Evolutionary conservation across 805 yeast genomes (phyloP).

Genomic region (Candida silvicultrix): DNA sequence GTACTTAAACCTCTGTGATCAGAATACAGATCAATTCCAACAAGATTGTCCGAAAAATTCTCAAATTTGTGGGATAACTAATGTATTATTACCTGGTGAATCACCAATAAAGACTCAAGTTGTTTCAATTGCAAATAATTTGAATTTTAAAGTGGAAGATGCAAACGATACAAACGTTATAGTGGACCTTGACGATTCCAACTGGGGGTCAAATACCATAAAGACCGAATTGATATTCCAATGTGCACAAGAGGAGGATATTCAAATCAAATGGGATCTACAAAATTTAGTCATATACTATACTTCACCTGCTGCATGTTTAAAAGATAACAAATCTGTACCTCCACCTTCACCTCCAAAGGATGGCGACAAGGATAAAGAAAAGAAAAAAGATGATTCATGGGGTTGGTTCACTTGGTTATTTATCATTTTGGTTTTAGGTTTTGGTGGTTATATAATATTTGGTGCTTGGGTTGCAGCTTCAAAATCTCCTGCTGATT

Average conservation of each 20-base stretch:
- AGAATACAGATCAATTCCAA: conserved; percentile 26
- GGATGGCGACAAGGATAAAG: conserved; percentile 19
- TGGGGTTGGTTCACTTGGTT: conserved; percentile 85
- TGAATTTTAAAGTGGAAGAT: conserved; percentile 26
- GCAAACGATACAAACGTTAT: conserved; percentile 26
- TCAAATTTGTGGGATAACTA: conserved; percentile 72
- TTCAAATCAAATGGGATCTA: conserved; percentile 19
- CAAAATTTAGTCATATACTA: conserved; percentile 28
- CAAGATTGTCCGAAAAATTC: conserved; percentile 61
- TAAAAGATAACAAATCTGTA: conserved; percentile 23
- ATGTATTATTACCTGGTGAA: conserved; percentile 43
- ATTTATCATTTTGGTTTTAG: conserved; percentile 66
- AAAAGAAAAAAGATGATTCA: conserved; percentile 27
- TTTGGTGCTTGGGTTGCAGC: conserved; percentile 74
- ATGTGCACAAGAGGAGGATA: conserved; percentile 36
- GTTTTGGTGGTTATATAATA: conserved; percentile 63
- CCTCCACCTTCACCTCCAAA: conserved; percentile 21
- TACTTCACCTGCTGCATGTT: conserved; percentile 36
- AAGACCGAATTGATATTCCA: conserved; percentile 40
- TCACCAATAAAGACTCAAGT: conserved; percentile 51
- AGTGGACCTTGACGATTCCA: conserved; percentile 42
- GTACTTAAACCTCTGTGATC: conserved; percentile 67
- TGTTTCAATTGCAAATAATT: conserved; percentile 45
- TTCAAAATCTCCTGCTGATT: conserved; percentile 58
- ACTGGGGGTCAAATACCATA: conserved; percentile 64